These are phyloP conservation scores for Astrephomene gubernaculifera DNA, from an alignment of 139 green algal species.

Conservation along the genomic window DNA sequence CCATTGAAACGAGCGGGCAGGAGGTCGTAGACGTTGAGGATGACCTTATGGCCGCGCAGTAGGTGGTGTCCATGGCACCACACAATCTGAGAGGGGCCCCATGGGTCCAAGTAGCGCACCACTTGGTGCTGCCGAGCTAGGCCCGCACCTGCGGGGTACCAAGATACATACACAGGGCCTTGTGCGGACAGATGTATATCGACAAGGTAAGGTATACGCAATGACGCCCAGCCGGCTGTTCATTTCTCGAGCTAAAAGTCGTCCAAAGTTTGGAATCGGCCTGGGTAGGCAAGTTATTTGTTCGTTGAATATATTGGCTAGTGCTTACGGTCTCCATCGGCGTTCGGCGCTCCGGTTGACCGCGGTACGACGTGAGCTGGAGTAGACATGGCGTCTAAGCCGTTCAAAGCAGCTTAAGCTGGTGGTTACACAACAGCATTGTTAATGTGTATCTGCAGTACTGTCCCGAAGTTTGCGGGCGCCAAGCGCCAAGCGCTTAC, in stretches of 20 bases:
- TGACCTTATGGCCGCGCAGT: slow-evolving; percentile 22
- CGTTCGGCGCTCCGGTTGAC: background rate
- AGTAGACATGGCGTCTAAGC: background rate
- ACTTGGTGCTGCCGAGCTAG: background rate
- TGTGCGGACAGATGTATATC: background rate
- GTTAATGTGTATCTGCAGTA: too few relatives aligned
- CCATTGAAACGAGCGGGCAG: slow-evolving; percentile 2
- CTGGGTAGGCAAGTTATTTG: background rate
- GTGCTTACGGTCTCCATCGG: background rate
- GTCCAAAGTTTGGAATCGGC: background rate
- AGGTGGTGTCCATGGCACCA: slow-evolving; percentile 7
- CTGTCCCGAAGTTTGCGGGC: too few relatives aligned
- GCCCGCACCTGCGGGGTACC: background rate
- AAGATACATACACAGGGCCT: background rate
- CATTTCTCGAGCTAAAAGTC: background rate
- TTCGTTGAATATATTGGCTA: background rate
- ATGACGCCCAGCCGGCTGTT: background rate
- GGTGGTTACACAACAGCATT: too few relatives aligned
- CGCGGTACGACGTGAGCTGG: background rate
- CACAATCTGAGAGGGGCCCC: background rate
- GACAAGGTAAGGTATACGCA: background rate
- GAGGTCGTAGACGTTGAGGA: slow-evolving; percentile 40
- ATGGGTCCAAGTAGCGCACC: slow-evolving; percentile 25
- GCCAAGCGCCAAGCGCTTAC: too few relatives aligned
- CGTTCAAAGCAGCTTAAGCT: background rate